phyloP scores from a whole-genome alignment of 2,329 filamentous ascomycete species.

The Pseudogymnoascus sp. region DNA sequence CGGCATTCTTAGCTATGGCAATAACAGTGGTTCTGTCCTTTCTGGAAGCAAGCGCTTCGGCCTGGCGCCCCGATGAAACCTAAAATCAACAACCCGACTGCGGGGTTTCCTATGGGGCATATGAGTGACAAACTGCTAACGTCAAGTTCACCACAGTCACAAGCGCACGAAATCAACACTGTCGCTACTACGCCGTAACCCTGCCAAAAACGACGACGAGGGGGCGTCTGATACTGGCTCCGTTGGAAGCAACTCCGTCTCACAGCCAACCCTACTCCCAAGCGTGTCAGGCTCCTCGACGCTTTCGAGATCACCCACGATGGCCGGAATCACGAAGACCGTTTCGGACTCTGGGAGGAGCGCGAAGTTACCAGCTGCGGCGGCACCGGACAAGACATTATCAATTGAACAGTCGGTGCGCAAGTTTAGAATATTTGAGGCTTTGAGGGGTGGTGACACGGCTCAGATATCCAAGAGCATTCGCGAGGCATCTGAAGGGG shows the following conservation, averaged over 20 bases:
- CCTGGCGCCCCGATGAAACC: background rate
- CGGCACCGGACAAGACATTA: slow-evolving; percentile 25
- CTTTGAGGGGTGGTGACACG: slow-evolving; percentile 82
- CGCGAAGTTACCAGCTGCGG: slow-evolving; percentile 13
- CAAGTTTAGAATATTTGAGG: slow-evolving; percentile 91
- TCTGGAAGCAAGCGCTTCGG: slow-evolving; percentile 5
- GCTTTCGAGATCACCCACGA: slow-evolving; percentile 24
- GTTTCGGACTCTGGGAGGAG: slow-evolving; percentile 14
- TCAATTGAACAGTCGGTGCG: slow-evolving; percentile 88
- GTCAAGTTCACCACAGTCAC: slow-evolving; percentile 21
- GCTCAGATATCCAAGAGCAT: slow-evolving; percentile 82
- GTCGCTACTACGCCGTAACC: slow-evolving; percentile 43
- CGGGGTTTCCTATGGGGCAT: background rate
- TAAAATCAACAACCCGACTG: background rate
- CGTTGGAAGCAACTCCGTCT: slow-evolving; percentile 17
- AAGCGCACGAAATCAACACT: slow-evolving; percentile 48
- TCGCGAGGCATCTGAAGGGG: slow-evolving; percentile 44
- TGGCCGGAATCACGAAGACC: slow-evolving; percentile 20
- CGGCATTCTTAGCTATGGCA: background rate
- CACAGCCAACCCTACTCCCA: slow-evolving; percentile 20
- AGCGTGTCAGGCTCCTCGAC: slow-evolving; percentile 24
- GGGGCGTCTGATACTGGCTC: slow-evolving; percentile 24
- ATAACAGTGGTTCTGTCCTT: background rate
- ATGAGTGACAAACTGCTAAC: background rate
- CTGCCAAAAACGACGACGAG: slow-evolving; percentile 27